These are phyloP conservation scores for Setaria italica DNA, from an alignment of 202 grass and related monocot species.

Conservation along the genomic window DNA sequence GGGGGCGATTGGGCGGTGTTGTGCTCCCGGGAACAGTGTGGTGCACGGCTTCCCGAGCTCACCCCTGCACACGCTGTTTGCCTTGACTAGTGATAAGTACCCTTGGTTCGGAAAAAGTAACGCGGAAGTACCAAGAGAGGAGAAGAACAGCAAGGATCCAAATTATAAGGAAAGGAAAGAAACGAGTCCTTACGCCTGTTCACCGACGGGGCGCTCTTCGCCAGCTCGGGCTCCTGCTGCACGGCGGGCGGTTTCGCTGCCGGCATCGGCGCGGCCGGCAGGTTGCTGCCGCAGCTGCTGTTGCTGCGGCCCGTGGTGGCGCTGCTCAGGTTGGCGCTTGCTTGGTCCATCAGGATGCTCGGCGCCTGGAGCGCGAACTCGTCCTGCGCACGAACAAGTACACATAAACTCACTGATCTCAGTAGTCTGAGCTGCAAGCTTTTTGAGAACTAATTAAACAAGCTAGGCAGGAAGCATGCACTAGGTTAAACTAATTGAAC, in stretches of 20 bases:
- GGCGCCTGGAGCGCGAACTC: constrained; percentile 75
- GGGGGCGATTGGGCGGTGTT: constrained; percentile 24
- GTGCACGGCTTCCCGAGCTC: constrained; percentile 10
- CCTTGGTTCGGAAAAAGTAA: background rate
- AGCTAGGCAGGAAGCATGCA: background rate
- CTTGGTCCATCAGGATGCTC: constrained; percentile 79
- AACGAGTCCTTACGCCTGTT: constrained; percentile 77
- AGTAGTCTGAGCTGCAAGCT: background rate
- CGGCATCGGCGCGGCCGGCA: constrained; percentile 35
- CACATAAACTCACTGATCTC: background rate
- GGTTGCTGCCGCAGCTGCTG: constrained; percentile 60
- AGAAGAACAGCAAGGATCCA: constrained; percentile 11
- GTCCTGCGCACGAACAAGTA: constrained; percentile 52
- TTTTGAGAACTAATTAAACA: no score
- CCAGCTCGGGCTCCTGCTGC: constrained; percentile 57
- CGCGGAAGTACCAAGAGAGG: background rate
- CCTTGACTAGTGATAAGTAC: constrained; percentile 13
- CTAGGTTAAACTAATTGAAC: background rate
- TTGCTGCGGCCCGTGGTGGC: constrained; percentile 63
- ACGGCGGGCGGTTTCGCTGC: constrained; percentile 56
- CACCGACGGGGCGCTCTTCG: constrained; percentile 59
- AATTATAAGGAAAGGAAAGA: background rate
- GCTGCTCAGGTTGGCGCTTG: constrained; percentile 53
- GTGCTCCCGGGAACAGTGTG: constrained; percentile 28
- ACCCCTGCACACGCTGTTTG: constrained; percentile 1